Base-by-base conservation (phyloP, 768 basidiomycete genomes). In the Mycena olivaceomarginata region DNA sequence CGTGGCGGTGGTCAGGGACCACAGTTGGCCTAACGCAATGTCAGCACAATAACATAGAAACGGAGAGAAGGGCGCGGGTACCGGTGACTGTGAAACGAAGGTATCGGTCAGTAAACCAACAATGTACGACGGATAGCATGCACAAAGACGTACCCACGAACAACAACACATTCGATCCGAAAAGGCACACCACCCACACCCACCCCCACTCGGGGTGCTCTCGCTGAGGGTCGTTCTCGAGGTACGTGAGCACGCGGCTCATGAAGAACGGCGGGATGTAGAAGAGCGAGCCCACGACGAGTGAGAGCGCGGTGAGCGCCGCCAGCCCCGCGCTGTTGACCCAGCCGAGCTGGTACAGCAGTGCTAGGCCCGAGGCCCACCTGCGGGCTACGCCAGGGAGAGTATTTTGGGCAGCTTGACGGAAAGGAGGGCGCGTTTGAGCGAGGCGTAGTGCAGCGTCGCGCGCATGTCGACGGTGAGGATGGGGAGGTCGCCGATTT, bases 401-500 rank as follows among this genome's bases (percentile, higher is more conserved):
- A 31, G 31, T 31, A 31, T 31, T 31, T 31, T 84, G 37, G 85
- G 85, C 43, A 94, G 87, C 67, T 88, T 88, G 75, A 92, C 83
- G 4, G 85, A 86, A 22, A 88, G 90, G 83, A 93, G 86, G 1
- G 91, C 90, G 7, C 81, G 84, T 72, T 91, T 92, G 94, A 97
- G 96, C 31, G 80, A 81, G 20, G 90, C 78, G 79, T 93, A 96
- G 72, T 95, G 90, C 80, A 84, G 83, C 7, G 92, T 89, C 0
- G 91, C 88, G 40, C 97, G 95, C 92, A 97, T 93, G 80, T 91
- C 83, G 0, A 89, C 91, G 0, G 95, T 91, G 12, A 97, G 90
- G 70, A 98, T 93, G 6, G 97, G 97, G 41, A 98, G 87, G 82
- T 98, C 97, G 75, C 93, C 96, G 31, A 97, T 96, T 79, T 98